Percentiles rank a stretch among this genome's conserved stretches.
Evolutionary conservation across 1,284 basidiomycete genomes (phyloP).

Genomic region (Moniliella sp.): DNA sequence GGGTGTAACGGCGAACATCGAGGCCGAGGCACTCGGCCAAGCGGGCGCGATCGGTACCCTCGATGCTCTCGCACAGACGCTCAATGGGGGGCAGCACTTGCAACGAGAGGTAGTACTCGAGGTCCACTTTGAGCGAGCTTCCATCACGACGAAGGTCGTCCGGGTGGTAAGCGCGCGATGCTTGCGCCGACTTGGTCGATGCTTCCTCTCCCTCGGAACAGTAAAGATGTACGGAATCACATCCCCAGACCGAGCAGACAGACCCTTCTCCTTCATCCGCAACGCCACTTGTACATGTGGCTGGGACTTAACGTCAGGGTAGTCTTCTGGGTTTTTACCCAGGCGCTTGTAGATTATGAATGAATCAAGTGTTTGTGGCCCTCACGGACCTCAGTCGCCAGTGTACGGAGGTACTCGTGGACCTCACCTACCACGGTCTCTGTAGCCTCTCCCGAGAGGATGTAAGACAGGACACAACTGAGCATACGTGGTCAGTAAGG

Average conservation of each 20-base stretch:
- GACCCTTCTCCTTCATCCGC: conserved; percentile 65
- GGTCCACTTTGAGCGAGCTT: conserved; percentile 34
- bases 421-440: conserved; percentile 75
- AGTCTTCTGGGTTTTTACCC: conserved; percentile 42
- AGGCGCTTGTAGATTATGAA: conserved; percentile 52
- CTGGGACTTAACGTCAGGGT: conserved; percentile 77
- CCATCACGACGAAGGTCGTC: conserved; percentile 56
- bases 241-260: conserved; percentile 60
- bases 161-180: conserved; percentile 74
- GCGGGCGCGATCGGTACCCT: conserved; percentile 73
- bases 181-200: conserved; percentile 54
- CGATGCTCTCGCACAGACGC: conserved; percentile 80
- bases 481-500: too few species aligned
- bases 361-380: conserved; percentile 66
- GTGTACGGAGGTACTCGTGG: conserved; percentile 62
- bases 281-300: conserved; percentile 92
- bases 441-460: conserved; percentile 71
- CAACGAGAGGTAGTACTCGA: conserved; percentile 69
- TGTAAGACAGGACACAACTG: conserved; percentile 70
- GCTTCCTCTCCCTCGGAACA: conserved; percentile 49
- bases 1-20: conserved; percentile 57
- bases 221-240: conserved; percentile 95
- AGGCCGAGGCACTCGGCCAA: conserved; percentile 85
- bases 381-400: conserved; percentile 54
- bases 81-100: conserved; percentile 87